phyloP scores from a whole-genome alignment of 441 rosid species.

The Eugenia klotzschiana region DNA sequence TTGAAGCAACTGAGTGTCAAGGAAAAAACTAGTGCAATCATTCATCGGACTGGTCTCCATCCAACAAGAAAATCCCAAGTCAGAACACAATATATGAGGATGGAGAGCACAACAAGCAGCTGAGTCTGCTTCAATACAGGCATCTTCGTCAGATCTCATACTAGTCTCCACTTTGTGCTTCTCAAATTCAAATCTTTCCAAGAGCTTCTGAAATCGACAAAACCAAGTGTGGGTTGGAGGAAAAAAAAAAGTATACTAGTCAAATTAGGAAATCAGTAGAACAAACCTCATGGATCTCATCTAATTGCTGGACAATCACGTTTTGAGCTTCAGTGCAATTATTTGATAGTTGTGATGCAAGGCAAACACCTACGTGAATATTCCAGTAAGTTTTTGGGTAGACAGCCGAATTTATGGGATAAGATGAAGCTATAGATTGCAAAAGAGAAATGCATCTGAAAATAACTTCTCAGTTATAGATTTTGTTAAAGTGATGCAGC shows the following conservation, averaged over 20 bases:
- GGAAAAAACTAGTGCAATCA: conserved; percentile 53
- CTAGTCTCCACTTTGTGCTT: conserved; percentile 28
- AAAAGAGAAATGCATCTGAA: neutral
- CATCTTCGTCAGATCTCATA: conserved; percentile 13
- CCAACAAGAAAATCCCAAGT: conserved; percentile 48
- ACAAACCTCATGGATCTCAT: conserved; percentile 62
- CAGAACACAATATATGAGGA: conserved; percentile 41
- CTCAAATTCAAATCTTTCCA: conserved; percentile 50
- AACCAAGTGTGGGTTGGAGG: neutral
- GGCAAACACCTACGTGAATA: conserved; percentile 48
- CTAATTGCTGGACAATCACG: conserved; percentile 35
- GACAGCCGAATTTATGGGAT: neutral
- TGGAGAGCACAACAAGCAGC: conserved; percentile 41
- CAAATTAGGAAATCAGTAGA: neutral
- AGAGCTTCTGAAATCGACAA: conserved; percentile 42
- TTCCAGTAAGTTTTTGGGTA: neutral
- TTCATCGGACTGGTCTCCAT: conserved; percentile 32
- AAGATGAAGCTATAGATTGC: neutral
- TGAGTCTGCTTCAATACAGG: conserved; percentile 13
- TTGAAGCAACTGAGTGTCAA: conserved; percentile 61
- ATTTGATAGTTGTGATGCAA: conserved; percentile 51
- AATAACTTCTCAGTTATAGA: neutral
- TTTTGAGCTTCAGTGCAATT: conserved; percentile 23
- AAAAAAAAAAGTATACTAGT: neutral
- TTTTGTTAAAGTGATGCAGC: neutral